phyloP scores from a whole-genome alignment of 1,284 basidiomycete genomes.

The Microbotryomycetes sp. region DNA sequence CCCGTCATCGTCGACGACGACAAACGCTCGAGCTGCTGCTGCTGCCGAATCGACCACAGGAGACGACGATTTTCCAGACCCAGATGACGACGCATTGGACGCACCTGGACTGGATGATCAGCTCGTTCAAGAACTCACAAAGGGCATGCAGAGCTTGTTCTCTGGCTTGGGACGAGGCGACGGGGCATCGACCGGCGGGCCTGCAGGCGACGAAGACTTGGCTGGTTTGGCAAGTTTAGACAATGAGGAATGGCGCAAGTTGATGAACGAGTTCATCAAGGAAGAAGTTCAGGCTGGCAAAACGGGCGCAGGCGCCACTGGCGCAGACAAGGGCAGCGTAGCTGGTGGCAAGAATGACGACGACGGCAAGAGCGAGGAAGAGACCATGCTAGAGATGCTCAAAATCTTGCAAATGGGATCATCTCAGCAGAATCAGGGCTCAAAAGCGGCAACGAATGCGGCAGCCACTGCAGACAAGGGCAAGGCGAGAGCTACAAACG shows the following conservation, averaged over 20 bases:
- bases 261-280: conserved; percentile 28
- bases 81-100: conserved; percentile 40
- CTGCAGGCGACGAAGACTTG: conserved; percentile 40
- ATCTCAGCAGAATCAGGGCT: not conserved
- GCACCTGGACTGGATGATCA: conserved; percentile 40
- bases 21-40: conserved; percentile 28
- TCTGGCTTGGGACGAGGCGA: conserved; percentile 49
- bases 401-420: not conserved
- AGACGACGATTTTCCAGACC: conserved; percentile 46
- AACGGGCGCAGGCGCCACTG: conserved; percentile 39
- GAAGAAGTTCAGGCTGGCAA: conserved; percentile 35
- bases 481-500: conserved; percentile 20
- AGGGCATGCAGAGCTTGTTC: conserved; percentile 80
- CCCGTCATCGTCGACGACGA: conserved; percentile 36
- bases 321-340: conserved; percentile 39
- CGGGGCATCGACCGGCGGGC: not conserved
- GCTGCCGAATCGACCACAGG: conserved; percentile 36
- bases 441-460: not conserved
- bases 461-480: no score
- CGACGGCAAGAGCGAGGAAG: not conserved
- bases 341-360: no score
- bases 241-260: conserved; percentile 16
- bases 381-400: not conserved
- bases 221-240: conserved; percentile 32
- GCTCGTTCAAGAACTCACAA: conserved; percentile 65